A percentile compares a stretch with the other conserved stretches of the same genome.
Evolutionary conservation across 2,329 filamentous ascomycete genomes (phyloP).

Genomic region (Fusarium neocosmosporiellum): DNA sequence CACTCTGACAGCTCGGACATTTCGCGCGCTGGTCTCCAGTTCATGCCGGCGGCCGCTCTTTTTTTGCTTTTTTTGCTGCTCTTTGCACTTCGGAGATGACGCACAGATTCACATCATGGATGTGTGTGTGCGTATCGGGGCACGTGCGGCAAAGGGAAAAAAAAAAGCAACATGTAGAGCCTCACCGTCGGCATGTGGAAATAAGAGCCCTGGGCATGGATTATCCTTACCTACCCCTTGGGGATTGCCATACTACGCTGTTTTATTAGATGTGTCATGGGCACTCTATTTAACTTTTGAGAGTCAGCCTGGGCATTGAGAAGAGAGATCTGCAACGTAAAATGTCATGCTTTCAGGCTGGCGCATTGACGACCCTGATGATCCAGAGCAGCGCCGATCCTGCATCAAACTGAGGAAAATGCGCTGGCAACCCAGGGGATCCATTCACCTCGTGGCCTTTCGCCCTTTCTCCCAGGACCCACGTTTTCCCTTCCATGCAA

Average conservation of each 20-base stretch:
- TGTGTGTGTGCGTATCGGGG: not conserved
- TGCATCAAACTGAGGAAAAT: not conserved
- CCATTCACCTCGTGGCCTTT: not conserved
- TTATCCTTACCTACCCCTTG: not conserved
- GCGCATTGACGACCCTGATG: not conserved
- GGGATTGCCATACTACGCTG: not conserved
- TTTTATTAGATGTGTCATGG: not conserved
- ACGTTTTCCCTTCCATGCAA: not conserved
- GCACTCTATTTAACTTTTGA: not conserved
- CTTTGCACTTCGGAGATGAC: not conserved
- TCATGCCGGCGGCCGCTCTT: conserved; percentile 1
- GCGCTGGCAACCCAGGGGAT: not conserved
- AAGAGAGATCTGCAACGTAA: not conserved
- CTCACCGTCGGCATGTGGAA: conserved; percentile 5
- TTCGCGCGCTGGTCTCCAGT: not conserved
- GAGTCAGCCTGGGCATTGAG: not conserved
- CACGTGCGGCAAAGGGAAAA: conserved; percentile 1
- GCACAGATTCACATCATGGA: conserved; percentile 22
- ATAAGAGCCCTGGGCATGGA: not conserved
- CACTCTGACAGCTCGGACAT: conserved; percentile 21
- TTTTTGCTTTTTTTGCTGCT: conserved; percentile 1
- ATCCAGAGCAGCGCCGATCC: not conserved
- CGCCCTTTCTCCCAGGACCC: not conserved
- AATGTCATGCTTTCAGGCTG: not conserved
- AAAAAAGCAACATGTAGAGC: conserved; percentile 1